Evolutionary conservation across 2,329 filamentous ascomycete genomes (phyloP).

Genomic region (Verticillium klebahnii): DNA sequence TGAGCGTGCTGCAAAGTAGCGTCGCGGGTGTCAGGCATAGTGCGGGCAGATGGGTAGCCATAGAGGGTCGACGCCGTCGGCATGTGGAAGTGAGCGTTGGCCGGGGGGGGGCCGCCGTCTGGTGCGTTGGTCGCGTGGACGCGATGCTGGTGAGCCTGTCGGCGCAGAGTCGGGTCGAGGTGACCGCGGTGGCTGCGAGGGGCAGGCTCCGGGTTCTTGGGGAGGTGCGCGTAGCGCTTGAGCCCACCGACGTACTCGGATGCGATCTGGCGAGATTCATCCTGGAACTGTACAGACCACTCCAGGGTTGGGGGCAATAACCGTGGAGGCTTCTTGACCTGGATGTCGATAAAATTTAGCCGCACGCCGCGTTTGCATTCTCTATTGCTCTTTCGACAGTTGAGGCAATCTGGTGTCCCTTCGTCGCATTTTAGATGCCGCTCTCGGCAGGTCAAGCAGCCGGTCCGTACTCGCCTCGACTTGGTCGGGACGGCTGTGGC

Average conservation of each 20-base stretch:
- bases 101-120: background rate
- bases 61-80: conserved; percentile 8
- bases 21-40: background rate
- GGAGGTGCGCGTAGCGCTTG: conserved; percentile 62
- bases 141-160: conserved; percentile 13
- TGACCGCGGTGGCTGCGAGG: conserved; percentile 19
- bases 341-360: conserved; percentile 87
- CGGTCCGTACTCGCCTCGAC: conserved; percentile 83
- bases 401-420: conserved; percentile 57
- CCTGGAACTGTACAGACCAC: conserved; percentile 74
- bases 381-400: conserved; percentile 84
- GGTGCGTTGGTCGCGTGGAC: conserved; percentile 1
- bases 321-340: conserved; percentile 63
- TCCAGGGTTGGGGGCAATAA: conserved; percentile 54
- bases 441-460: conserved; percentile 85
- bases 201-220: conserved; percentile 20
- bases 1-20: background rate
- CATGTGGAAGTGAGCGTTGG: background rate
- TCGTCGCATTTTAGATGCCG: conserved; percentile 91
- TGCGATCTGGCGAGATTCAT: conserved; percentile 86
- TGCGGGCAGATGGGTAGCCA: conserved; percentile 10
- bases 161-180: conserved; percentile 19
- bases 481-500: conserved; percentile 39
- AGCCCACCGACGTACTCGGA: conserved; percentile 82
- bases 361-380: conserved; percentile 81